These are phyloP conservation scores for Cruciata laevipes DNA, from an alignment of 257 asterid species.

Conservation along the genomic window DNA sequence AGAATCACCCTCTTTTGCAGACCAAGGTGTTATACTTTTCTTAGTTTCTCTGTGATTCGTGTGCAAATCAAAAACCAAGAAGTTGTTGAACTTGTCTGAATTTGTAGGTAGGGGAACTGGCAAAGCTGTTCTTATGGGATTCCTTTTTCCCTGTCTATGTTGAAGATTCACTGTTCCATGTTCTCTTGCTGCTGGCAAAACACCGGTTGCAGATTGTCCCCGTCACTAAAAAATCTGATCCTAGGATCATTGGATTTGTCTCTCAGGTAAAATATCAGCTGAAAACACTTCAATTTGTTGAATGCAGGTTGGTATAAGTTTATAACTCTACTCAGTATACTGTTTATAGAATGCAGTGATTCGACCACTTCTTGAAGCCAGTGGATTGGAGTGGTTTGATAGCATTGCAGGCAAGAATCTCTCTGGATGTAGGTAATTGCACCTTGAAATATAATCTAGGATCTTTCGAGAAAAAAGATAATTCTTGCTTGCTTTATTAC, in stretches of 20 bases:
- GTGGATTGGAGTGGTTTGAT: slow-evolving; percentile 20
- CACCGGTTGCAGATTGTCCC: slow-evolving; percentile 15
- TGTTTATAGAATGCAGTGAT: slow-evolving; percentile 17
- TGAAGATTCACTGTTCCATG: slow-evolving; percentile 14
- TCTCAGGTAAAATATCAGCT: slow-evolving; percentile 7
- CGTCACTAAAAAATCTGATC: slow-evolving; percentile 5
- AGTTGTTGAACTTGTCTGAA: not conserved
- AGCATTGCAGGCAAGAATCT: slow-evolving; percentile 11
- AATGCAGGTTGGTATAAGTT: not conserved
- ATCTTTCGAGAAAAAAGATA: not conserved
- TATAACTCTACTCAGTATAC: not conserved
- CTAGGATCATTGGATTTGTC: slow-evolving; percentile 10
- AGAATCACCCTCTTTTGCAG: slow-evolving; percentile 15
- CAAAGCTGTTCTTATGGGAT: slow-evolving; percentile 10
- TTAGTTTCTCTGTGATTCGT: not conserved
- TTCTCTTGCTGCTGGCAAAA: slow-evolving; percentile 14
- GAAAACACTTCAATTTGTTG: not conserved
- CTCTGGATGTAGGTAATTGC: slow-evolving; percentile 13
- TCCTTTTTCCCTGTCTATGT: slow-evolving; percentile 1
- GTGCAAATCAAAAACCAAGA: not conserved
- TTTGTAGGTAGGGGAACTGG: slow-evolving; percentile 5
- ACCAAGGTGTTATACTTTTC: slow-evolving; percentile 5
- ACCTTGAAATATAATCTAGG: not conserved
- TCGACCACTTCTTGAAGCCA: slow-evolving; percentile 14
- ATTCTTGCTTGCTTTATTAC: not conserved